These are phyloP conservation scores for Fusarium foetens DNA, from an alignment of 2,329 filamentous ascomycete species.

Conservation along the genomic window DNA sequence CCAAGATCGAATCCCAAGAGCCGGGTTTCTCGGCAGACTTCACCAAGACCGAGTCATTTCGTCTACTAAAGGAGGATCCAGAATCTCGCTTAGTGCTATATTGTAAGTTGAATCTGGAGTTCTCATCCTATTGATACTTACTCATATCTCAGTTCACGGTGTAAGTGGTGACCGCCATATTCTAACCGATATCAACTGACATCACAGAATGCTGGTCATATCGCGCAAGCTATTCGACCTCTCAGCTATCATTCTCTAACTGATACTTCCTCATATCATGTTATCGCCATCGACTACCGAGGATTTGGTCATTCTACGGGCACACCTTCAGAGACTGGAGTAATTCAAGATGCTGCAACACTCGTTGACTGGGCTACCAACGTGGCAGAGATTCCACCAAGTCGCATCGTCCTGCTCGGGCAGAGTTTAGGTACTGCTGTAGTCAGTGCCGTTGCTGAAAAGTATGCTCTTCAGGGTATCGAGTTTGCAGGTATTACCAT, in stretches of 20 bases:
- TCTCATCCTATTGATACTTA: constrained; percentile 10
- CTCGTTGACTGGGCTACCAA: constrained; percentile 78
- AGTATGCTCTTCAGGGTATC: constrained; percentile 68
- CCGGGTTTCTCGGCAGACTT: constrained; percentile 64
- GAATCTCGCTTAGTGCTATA: constrained; percentile 71
- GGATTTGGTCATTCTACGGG: constrained; percentile 87
- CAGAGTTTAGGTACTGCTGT: constrained; percentile 92
- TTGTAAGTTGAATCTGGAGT: constrained; percentile 56
- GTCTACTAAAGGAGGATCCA: constrained; percentile 70
- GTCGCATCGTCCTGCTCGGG: constrained; percentile 81
- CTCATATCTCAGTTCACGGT: constrained; percentile 64
- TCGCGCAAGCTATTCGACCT: constrained; percentile 81
- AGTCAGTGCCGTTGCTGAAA: constrained; percentile 76
- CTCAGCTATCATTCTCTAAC: constrained; percentile 81
- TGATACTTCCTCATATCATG: constrained; percentile 77
- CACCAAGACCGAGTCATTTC: constrained; percentile 66
- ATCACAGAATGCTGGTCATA: constrained; percentile 80
- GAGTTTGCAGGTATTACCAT: constrained; percentile 85
- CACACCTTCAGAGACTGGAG: constrained; percentile 79
- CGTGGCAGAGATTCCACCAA: constrained; percentile 70
- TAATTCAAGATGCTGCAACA: constrained; percentile 81
- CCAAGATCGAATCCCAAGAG: constrained; percentile 63
- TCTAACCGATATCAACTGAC: constrained; percentile 27
- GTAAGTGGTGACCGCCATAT: constrained; percentile 54
- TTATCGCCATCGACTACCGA: constrained; percentile 91